phyloP scores from a whole-genome alignment of 352 stramenopile species.

The Bremia lactucae region DNA sequence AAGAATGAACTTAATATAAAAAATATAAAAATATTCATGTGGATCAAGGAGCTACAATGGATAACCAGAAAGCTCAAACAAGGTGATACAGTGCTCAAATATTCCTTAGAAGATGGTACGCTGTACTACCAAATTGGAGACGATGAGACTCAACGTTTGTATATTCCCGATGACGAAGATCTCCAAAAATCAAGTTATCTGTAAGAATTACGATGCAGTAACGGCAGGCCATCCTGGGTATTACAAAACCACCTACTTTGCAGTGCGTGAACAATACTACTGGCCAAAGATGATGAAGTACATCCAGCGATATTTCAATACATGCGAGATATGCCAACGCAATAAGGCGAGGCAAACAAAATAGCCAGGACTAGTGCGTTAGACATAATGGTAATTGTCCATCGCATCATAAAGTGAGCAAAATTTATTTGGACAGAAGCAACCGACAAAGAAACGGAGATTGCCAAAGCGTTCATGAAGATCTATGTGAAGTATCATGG shows the following conservation, averaged over 20 bases:
- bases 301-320: background rate
- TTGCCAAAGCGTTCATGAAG: background rate
- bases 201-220: background rate
- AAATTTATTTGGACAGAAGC: too few species aligned
- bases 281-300: background rate
- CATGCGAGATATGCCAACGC: constrained; percentile 6
- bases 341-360: constrained; percentile 1
- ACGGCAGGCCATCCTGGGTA: background rate
- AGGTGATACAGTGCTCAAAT: background rate
- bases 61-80: background rate
- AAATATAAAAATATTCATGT: too few species aligned
- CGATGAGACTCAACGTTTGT: background rate
- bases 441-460: background rate
- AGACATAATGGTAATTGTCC: background rate
- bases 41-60: background rate
- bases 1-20: too few species aligned
- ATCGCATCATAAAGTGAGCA: background rate
- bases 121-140: background rate
- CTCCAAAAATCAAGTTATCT: background rate
- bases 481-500: background rate
- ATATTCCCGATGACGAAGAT: background rate
- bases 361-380: background rate
- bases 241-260: background rate
- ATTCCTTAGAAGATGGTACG: background rate
- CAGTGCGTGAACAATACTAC: background rate